Percentiles rank a stretch among this genome's conserved stretches.
Evolutionary conservation across 306 rosid genomes (phyloP).

Genomic region (Hippophae gyantsensis): DNA sequence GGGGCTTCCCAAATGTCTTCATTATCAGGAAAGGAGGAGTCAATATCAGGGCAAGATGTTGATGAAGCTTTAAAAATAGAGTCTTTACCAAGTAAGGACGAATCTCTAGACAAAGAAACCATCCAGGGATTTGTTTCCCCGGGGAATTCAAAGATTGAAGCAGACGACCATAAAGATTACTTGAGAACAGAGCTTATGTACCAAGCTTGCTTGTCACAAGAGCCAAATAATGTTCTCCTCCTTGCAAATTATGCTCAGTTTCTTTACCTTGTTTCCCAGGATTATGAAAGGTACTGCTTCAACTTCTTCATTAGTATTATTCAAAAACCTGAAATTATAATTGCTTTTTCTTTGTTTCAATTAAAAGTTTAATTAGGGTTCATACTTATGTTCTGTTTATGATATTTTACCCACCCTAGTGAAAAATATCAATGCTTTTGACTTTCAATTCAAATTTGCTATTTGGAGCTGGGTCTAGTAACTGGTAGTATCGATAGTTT

Average conservation of each 20-base stretch:
- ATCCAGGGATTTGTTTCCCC: conserved; percentile 56
- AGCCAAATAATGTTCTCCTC: conserved; percentile 60
- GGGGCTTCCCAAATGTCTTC: conserved; percentile 38
- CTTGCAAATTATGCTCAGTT: conserved; percentile 90
- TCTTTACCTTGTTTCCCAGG: conserved; percentile 61
- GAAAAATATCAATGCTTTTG: too few relatives aligned
- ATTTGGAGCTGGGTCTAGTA: too few relatives aligned
- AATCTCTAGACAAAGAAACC: conserved; percentile 29
- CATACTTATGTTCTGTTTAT: too few relatives aligned
- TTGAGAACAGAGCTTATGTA: conserved; percentile 66
- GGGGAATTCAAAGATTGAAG: conserved; percentile 41
- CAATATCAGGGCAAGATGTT: conserved; percentile 28
- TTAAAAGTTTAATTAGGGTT: too few relatives aligned
- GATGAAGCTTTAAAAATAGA: conserved; percentile 57
- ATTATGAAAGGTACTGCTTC: conserved; percentile 52
- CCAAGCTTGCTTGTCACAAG: conserved; percentile 42
- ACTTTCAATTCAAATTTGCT: too few relatives aligned
- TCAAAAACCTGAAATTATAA: too few relatives aligned
- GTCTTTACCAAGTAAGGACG: conserved; percentile 3
- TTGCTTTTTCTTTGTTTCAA: neutral
- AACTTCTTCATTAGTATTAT: too few relatives aligned
- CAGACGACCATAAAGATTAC: conserved; percentile 55
- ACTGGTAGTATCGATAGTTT: too few relatives aligned
- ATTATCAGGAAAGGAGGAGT: conserved; percentile 34
- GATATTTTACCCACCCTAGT: too few relatives aligned